Base-by-base conservation (phyloP, 2,329 filamentous ascomycete species). In the Xylaria hypoxylon region DNA sequence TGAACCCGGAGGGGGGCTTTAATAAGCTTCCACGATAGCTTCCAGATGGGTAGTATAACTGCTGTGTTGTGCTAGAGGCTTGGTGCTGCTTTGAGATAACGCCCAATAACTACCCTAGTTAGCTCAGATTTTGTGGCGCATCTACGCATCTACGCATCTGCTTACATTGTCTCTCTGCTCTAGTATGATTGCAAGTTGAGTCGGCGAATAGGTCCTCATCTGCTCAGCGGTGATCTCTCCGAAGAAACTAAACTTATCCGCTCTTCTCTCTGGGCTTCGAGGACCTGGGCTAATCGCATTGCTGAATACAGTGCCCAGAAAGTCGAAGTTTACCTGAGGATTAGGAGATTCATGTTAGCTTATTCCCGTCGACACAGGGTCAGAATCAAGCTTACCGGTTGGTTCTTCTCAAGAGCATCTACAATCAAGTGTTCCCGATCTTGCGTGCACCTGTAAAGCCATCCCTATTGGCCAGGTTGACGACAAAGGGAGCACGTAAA, bases 381-480 rank as follows among this genome's bases (percentile, higher is more conserved):
- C 19, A 51, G 38, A 15, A 10, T 44, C 28, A 1, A 31, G 22
- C 52, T 66, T 72, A 80, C 78, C 45, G 64, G 66, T 48, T 59
- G 64, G n/a, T 74, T 73, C 26, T 71, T 72, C 31, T 74, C 69
- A 13, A 78, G 71, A 19, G 77, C 76, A 47, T 81, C 77, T 19
- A 80, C 77, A 33, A 85, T 73, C 45, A 81, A 71, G 17, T 79
- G 72, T 70, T 77, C 76, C 52, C 79, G 71, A 55, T 81, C 79
- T 50, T 75, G 70, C 24, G 74, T 64, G 77, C 93, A 96, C 65
- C 85, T 83, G 77, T 92, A 96, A 24, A 96, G 79, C 87, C 90
- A 96, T 28, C 91, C 91, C 59, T 90, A 82, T 17, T 83, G 79
- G 0, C 90, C 86, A 1, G 78, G 77, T 45, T 80, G 79, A 44